Base-by-base conservation (phyloP, 805 yeast species). In the Candida yuanshanica region DNA sequence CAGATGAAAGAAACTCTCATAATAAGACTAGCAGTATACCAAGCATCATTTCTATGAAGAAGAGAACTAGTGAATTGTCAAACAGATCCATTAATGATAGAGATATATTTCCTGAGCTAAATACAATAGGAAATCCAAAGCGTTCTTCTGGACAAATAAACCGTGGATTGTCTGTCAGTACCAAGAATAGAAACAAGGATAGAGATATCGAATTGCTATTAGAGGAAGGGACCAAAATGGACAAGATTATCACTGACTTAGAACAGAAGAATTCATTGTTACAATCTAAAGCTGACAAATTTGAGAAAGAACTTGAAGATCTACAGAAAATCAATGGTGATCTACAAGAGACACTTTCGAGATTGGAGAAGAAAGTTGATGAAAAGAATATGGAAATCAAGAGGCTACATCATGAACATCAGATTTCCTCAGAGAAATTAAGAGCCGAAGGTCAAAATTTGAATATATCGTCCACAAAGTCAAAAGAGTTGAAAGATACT, bases 201-300 rank as follows among this genome's bases (percentile, higher is more conserved):
- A 64, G 69, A 38, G 78, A 75, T 45, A 60, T 74, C 22, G 66
- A 67, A 42, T 45, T 69, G 29, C 56, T 75, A 10, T 50, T 72
- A 20, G 68, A 65, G 23, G 79, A 74, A 50, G 72, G 75, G 32
- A 62, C 72, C 16, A 66, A 73, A 45, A 68, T 74, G 73, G 81
- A 77, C 45, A 47, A 51, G 12, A 59, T 60, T 33, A 70, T 72
- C 20, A 61, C 72, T 3, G 55, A 57, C 10, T 56, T 70, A 20
- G 71, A 70, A 45, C 46, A 52, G 18, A 52, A 58, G 32, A 60
- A 53, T 40, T 20, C 50, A 2, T 31, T 51, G n/a, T 43, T 59
- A 20, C 56, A 46, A 31, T 47, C 52, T 3, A 60, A 52, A 46
- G 47, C 52, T 38, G 62, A 43, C 37, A 61, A 47, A 23, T 49